These are phyloP conservation scores for Leccinum uliginosum DNA, from an alignment of 768 basidiomycete genomes.

Conservation along the genomic window DNA sequence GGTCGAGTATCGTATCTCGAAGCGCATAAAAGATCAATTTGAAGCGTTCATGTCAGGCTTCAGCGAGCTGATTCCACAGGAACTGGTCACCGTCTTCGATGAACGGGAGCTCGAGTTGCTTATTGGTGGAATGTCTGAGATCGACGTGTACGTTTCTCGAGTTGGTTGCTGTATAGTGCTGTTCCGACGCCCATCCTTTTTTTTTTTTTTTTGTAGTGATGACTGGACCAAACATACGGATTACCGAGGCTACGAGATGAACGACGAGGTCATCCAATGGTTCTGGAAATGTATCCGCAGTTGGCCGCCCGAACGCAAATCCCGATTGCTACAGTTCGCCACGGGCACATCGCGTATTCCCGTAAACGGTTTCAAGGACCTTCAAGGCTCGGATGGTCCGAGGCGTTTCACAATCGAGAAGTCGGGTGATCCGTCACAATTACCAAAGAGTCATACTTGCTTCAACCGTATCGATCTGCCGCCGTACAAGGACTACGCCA, in stretches of 20 bases:
- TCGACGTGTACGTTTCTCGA: constrained; percentile 75
- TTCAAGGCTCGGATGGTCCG: constrained; percentile 97
- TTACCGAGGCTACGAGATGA: constrained; percentile 93
- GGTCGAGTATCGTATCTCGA: constrained; percentile 96
- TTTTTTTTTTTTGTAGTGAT: constrained; percentile 46
- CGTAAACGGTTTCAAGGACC: constrained; percentile 97
- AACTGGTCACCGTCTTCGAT: constrained; percentile 97
- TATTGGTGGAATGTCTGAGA: constrained; percentile 99
- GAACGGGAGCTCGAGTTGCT: constrained; percentile 95
- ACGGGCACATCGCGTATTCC: constrained; percentile 97
- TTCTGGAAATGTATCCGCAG: constrained; percentile 99
- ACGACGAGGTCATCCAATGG: constrained; percentile 97
- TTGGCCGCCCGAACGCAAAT: constrained; percentile 99
- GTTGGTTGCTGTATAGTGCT: background rate
- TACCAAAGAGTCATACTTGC: constrained; percentile 96
- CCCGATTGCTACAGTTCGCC: constrained; percentile 91
- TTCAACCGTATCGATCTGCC: constrained; percentile 97
- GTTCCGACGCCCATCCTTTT: background rate
- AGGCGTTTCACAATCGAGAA: constrained; percentile 98
- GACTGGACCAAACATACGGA: constrained; percentile 99
- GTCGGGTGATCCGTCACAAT: constrained; percentile 91
- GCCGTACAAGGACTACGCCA: constrained; percentile 95
- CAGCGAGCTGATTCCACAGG: constrained; percentile 98
- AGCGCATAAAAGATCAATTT: constrained; percentile 97
- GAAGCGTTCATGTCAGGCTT: constrained; percentile 99